Conservation (phyloP, 2,329 filamentous ascomycete species). For the Neonectria ditissima region DNA sequence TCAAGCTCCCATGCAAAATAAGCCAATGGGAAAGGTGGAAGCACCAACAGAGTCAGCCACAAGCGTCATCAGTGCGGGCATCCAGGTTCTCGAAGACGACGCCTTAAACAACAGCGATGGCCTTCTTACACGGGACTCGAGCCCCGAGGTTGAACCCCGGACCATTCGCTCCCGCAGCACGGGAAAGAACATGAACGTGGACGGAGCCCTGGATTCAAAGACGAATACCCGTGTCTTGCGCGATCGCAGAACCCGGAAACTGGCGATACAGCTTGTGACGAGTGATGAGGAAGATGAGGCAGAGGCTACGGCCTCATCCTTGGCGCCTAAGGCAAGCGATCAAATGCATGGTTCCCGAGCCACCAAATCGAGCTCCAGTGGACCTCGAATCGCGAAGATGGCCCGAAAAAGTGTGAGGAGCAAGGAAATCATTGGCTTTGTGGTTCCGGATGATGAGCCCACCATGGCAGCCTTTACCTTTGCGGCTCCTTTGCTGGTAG, state of each 20-base stretch:
- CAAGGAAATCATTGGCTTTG: constrained; percentile 60
- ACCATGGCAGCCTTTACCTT: constrained; percentile 14
- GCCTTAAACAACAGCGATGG: neutral
- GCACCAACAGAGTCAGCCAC: neutral
- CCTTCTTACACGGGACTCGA: neutral
- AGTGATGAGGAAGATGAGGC: constrained; percentile 28
- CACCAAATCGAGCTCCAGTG: constrained; percentile 30
- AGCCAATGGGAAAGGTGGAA: neutral
- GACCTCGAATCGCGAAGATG: constrained; percentile 54
- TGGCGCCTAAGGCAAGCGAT: constrained; percentile 11
- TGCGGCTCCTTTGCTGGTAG: neutral
- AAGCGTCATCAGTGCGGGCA: neutral
- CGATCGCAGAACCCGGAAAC: constrained; percentile 11
- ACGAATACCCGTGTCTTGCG: neutral
- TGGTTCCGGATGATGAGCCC: constrained; percentile 34
- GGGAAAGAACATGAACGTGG: neutral
- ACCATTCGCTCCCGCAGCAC: neutral
- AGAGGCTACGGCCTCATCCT: neutral
- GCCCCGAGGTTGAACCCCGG: neutral
- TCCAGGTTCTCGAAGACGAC: neutral
- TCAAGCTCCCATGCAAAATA: neutral
- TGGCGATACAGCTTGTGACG: neutral
- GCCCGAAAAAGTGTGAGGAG: constrained; percentile 59
- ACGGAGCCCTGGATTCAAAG: neutral
- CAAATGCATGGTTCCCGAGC: constrained; percentile 1